phyloP scores from a whole-genome alignment of 1,284 basidiomycete genomes.

The Cutaneotrichosporon cutaneum region DNA sequence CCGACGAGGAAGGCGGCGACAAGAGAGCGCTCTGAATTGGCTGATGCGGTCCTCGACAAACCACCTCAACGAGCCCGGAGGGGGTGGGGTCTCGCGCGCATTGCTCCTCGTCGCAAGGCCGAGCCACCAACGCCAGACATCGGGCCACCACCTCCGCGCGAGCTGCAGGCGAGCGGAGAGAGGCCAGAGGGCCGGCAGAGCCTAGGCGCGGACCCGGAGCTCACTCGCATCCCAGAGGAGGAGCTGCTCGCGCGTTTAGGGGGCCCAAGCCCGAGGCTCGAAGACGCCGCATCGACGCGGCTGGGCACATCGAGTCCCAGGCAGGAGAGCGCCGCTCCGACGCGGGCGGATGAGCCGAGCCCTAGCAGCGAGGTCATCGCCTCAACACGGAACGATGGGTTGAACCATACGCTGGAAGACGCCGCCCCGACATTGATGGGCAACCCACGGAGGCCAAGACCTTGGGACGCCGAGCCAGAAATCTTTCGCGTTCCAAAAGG shows the following conservation, averaged over 20 bases:
- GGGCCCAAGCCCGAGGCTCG: neutral
- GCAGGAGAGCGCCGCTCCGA: neutral
- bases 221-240: too few species aligned
- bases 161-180: neutral
- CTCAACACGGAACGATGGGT: neutral
- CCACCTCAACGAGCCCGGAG: neutral
- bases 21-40: neutral
- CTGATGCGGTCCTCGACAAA: neutral
- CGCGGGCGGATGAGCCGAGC: neutral
- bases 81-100: neutral
- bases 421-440: neutral
- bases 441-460: neutral
- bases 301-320: too few species aligned
- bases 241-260: neutral
- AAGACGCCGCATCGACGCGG: neutral
- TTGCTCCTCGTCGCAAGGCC: neutral
- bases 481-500: neutral
- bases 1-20: too few species aligned
- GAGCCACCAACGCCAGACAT: neutral
- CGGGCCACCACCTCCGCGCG: neutral
- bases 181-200: neutral
- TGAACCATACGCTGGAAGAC: neutral
- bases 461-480: neutral
- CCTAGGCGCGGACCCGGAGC: neutral
- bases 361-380: neutral